Evolutionary conservation across 139 green algal genomes (phyloP).

Genomic region (Yamagishiella unicocca): DNA sequence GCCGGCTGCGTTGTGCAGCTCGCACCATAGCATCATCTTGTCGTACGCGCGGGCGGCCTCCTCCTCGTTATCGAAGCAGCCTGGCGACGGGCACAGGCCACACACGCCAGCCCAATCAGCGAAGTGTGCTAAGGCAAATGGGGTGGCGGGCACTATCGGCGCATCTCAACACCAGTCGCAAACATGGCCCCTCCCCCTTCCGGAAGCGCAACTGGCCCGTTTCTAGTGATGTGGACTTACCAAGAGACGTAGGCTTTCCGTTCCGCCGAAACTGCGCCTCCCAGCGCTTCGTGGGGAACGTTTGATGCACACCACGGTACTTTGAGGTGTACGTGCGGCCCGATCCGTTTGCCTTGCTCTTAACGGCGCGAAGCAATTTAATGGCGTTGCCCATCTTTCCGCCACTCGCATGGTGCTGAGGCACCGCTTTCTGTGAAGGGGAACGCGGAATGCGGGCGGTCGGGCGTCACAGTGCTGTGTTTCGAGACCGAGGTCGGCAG

Average conservation of each 20-base stretch:
- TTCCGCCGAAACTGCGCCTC: slow-evolving; percentile 91
- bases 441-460: background rate
- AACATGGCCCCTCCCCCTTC: no score
- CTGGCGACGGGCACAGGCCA: no score
- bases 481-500: background rate
- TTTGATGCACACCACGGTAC: slow-evolving; percentile 92
- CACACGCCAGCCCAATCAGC: no score
- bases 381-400: background rate
- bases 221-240: no score
- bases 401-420: background rate
- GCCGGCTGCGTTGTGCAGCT: slow-evolving; percentile 82
- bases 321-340: slow-evolving; percentile 86
- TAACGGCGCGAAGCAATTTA: slow-evolving; percentile 38
- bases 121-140: no score
- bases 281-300: slow-evolving; percentile 91
- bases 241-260: slow-evolving; percentile 86
- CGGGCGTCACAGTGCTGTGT: no score
- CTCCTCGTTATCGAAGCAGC: slow-evolving; percentile 90
- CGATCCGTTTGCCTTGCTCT: slow-evolving; percentile 53
- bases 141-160: no score
- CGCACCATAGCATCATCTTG: slow-evolving; percentile 96
- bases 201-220: no score
- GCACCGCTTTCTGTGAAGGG: background rate
- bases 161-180: no score
- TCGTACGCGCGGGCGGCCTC: slow-evolving; percentile 91